Evolutionary conservation across 129 eudicot species (phyloP), one percentile per base, ranked within the genome.

Genomic region (Apium graveolens): DNA sequence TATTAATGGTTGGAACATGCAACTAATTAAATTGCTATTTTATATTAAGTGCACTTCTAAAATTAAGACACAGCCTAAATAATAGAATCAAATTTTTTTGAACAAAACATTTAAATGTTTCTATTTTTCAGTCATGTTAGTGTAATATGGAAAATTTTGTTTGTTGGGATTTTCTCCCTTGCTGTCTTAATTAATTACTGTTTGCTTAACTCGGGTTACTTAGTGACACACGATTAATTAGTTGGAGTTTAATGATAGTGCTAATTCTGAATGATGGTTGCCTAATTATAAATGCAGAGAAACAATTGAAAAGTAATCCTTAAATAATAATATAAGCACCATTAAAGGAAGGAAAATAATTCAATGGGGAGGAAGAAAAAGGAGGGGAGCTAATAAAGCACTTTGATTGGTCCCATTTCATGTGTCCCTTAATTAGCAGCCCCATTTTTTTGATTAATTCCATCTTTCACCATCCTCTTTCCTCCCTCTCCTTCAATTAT

Each of bases 341-440:
- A 82, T 81, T 84, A 82, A 90, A 85, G 85, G 78, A 57, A 80
- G 82, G 13, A 68, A 53, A 90, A 86, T 88, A 83, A 86, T 82
- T 78, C 85, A 81, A 87, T 80, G 81, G 84, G 81, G 84, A 81
- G 83, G 88, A 88, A 90, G 86, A 85, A 86, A 86, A 87, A 81
- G 74, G 60, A 78, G 80, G 80, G 80, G 83, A 79, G 84, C 83
- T 80, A 87, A 87, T 80, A 87, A 87, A 86, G 87, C 90, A 90
- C 96, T 88, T 86, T 86, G 86, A 86, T 79, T 82, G 96, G 92
- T 72, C 91, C 96, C 96, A 90, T 81, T 51, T 44, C 85, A 72
- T 84, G 96, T 86, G 92, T 80, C 81, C 81, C 88, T 81, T 85
- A 81, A 81, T 43, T 41, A 71, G 75, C 75, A 84, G 82, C 88